Evolutionary conservation across 371 early-diverging fungal species (phyloP), one percentile per base, ranked within the genome.

Genomic region (Furculomyces boomerangus): DNA sequence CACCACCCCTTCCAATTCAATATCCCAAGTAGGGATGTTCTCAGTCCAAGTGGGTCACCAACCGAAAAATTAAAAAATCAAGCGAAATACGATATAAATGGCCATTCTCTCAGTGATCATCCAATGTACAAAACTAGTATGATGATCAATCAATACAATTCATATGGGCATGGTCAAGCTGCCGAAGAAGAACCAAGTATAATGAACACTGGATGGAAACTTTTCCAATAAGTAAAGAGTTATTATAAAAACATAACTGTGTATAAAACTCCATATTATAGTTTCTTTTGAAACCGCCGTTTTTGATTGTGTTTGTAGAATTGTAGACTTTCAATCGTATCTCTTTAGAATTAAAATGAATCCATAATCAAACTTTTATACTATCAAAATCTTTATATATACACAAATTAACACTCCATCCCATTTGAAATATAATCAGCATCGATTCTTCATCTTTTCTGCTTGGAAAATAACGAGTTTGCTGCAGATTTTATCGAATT

Each of bases 121-220:
- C 52, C 52, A 30, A 51, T 51, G 52, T 51, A 35, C 32, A 32
- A 18, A 32, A 35, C 52, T 3, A 51, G 52, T 24, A 51, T 51
- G 52, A 45, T 5, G 5, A 45, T 45, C 27, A 45, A 22, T n/a
- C 45, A 45, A 7, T 7, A 7, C 27, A 18, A 29, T n/a, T 2
- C 14, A 7, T 18, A n/a, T 14, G 14, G 14, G 30, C 35, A 51
- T 35, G 13, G 14, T 7, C 8, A 26, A 18, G 2, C 3, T 13
- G 2, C 8, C 14, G 13, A 51, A 51, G 37, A 28, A 22, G n/a
- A 5, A 16, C 24, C 46, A 24, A 49, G 18, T 49, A 5, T 18
- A 26, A 49, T 31, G 7, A 13, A 3, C 29, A 49, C 28, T 18
- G 30, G 29, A 8, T 30, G 30, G 49, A 31, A 49, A 13, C 24